Percentiles rank a stretch among this genome's conserved stretches.
Evolutionary conservation across 768 basidiomycete species (phyloP).

Genomic region (Tulasnella sp.): DNA sequence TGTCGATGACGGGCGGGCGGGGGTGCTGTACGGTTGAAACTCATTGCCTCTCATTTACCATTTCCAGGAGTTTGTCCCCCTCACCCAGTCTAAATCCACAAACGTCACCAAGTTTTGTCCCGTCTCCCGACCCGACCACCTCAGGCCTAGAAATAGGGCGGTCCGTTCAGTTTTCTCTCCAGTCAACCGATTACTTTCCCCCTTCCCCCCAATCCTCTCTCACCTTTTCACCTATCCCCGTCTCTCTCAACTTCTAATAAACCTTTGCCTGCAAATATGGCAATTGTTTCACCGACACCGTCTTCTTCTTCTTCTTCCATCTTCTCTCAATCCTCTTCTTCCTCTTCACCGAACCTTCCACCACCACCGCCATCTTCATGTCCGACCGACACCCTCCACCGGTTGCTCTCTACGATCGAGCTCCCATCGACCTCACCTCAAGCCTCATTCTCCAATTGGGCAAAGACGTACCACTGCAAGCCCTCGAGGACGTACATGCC

Average conservation of each 20-base stretch:
- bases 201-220: not conserved
- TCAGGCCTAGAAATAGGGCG: not conserved
- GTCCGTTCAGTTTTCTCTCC: not conserved
- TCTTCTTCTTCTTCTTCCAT: not conserved
- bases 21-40: not conserved
- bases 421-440: constrained; percentile 36
- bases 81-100: not conserved
- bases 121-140: not conserved
- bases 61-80: not conserved
- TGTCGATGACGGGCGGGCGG: not conserved
- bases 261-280: not conserved
- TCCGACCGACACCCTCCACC: constrained; percentile 38
- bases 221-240: not conserved
- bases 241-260: not conserved
- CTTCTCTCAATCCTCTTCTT: not conserved
- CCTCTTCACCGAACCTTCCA: not conserved
- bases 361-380: not conserved
- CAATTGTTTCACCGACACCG: not conserved
- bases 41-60: not conserved
- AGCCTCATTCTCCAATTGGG: constrained; percentile 77
- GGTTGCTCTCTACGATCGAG: constrained; percentile 49
- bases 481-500: constrained; percentile 74
- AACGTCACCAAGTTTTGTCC: not conserved
- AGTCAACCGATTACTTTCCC: not conserved
- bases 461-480: constrained; percentile 59